Evolutionary conservation across 352 stramenopile genomes (phyloP).

Genomic region (Phytophthora colocasiae): DNA sequence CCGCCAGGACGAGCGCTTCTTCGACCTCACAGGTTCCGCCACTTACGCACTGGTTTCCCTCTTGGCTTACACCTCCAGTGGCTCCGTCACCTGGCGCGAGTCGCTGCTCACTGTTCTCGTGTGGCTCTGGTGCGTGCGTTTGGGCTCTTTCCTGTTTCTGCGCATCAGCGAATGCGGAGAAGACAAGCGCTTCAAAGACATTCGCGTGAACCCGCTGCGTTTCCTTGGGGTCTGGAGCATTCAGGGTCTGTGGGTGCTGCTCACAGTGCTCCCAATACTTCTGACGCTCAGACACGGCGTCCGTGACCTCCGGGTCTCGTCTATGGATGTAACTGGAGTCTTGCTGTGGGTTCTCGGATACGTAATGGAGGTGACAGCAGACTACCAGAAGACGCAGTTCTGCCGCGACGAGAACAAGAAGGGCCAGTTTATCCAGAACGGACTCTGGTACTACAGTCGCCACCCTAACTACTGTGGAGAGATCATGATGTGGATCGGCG

Average conservation of each 20-base stretch:
- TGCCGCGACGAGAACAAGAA: conserved; percentile 66
- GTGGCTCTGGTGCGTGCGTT: conserved; percentile 79
- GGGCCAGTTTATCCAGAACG: conserved; percentile 79
- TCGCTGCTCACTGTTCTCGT: conserved; percentile 70
- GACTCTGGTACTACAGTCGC: conserved; percentile 89
- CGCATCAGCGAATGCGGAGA: conserved; percentile 72
- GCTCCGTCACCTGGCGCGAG: conserved; percentile 51
- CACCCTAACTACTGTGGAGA: conserved; percentile 95
- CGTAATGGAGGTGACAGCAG: conserved; percentile 72
- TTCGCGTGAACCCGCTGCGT: conserved; percentile 62
- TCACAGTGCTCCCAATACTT: conserved; percentile 77
- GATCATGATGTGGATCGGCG: conserved; percentile 89
- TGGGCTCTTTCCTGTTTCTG: conserved; percentile 82
- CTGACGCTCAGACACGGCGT: conserved; percentile 52
- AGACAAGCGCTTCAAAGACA: conserved; percentile 79
- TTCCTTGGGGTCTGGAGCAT: conserved; percentile 87
- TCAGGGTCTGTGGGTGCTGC: conserved; percentile 84
- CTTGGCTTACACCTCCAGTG: conserved; percentile 39
- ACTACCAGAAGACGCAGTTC: conserved; percentile 88
- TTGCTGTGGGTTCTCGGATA: conserved; percentile 76
- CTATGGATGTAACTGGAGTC: conserved; percentile 51
- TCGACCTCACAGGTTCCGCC: conserved; percentile 83
- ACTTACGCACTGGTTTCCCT: conserved; percentile 75
- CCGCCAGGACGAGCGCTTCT: conserved; percentile 78
- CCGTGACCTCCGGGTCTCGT: conserved; percentile 26